Conservation (phyloP, 768 basidiomycete genomes). For the Paxillus rubicundulus region DNA sequence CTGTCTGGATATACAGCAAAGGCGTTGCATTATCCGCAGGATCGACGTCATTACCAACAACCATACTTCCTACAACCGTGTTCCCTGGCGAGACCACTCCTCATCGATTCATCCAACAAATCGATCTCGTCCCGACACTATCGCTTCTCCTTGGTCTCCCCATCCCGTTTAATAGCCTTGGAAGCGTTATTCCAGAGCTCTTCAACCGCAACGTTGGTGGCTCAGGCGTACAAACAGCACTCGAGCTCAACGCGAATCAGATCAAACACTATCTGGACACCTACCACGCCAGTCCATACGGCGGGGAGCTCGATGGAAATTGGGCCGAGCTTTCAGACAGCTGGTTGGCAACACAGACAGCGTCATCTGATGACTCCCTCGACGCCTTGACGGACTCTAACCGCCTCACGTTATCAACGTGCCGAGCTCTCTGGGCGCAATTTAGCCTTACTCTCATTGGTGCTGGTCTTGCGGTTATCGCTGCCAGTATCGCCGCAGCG, state of each 20-base stretch:
- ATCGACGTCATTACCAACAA: conserved; percentile 40
- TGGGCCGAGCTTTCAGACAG: conserved; percentile 52
- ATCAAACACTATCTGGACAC: conserved; percentile 72
- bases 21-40: conserved; percentile 44
- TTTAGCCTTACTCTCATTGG: conserved; percentile 81
- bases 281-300: conserved; percentile 70
- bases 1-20: conserved; percentile 92
- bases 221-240: conserved; percentile 51
- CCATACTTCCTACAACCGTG: conserved; percentile 49
- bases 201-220: conserved; percentile 57
- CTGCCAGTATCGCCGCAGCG: conserved; percentile 50
- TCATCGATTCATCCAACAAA: conserved; percentile 80
- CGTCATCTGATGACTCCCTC: conserved; percentile 22
- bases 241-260: conserved; percentile 71
- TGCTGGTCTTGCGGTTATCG: conserved; percentile 65
- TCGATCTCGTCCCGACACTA: conserved; percentile 87
- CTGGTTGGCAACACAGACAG: conserved; percentile 39
- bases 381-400: conserved; percentile 22
- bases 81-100: conserved; percentile 58
- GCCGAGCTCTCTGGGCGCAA: conserved; percentile 91
- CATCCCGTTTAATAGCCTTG: conserved; percentile 95
- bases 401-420: conserved; percentile 47
- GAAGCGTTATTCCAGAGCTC: conserved; percentile 86
- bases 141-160: conserved; percentile 89
- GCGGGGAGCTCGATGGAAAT: conserved; percentile 67